Conservation (phyloP, 2,329 filamentous ascomycete genomes). For the Dothidotthia symphoricarpi region DNA sequence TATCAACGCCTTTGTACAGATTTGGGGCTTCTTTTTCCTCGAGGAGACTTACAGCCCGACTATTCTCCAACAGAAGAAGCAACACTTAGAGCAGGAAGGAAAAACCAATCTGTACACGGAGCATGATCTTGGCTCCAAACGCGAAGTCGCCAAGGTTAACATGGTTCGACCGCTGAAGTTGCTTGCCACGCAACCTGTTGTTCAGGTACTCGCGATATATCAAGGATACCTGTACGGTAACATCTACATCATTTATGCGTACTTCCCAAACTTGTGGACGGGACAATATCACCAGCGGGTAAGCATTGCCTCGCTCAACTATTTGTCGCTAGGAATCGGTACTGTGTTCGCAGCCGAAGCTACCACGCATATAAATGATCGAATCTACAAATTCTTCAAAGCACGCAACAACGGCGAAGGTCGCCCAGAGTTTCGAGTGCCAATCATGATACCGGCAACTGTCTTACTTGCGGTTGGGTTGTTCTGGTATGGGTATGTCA, state of each 20-base stretch:
- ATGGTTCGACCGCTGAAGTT: conserved; percentile 56
- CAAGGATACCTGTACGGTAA: conserved; percentile 59
- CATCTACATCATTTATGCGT: conserved; percentile 61
- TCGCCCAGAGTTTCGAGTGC: conserved; percentile 59
- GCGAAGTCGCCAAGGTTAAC: conserved; percentile 41
- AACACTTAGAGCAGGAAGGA: no score
- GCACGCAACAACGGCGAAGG: conserved; percentile 39
- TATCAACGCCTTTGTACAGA: conserved; percentile 57
- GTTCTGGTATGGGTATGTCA: no score
- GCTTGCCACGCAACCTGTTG: conserved; percentile 56
- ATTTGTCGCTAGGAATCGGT: conserved; percentile 60
- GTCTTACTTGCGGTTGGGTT: conserved; percentile 53
- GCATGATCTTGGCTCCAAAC: conserved; percentile 51
- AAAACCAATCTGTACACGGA: no score
- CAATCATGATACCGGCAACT: conserved; percentile 57
- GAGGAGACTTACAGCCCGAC: conserved; percentile 64
- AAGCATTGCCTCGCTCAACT: conserved; percentile 60
- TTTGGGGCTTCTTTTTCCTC: conserved; percentile 59
- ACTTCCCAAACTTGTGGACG: conserved; percentile 58
- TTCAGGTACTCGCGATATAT: conserved; percentile 55
- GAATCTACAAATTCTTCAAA: conserved; percentile 48
- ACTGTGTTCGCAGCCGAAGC: conserved; percentile 50
- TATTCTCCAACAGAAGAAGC: conserved; percentile 45
- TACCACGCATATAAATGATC: conserved; percentile 48
- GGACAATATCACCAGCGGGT: conserved; percentile 54